Base-by-base conservation (phyloP, 345 rosid species). In the Aquilaria malaccensis region DNA sequence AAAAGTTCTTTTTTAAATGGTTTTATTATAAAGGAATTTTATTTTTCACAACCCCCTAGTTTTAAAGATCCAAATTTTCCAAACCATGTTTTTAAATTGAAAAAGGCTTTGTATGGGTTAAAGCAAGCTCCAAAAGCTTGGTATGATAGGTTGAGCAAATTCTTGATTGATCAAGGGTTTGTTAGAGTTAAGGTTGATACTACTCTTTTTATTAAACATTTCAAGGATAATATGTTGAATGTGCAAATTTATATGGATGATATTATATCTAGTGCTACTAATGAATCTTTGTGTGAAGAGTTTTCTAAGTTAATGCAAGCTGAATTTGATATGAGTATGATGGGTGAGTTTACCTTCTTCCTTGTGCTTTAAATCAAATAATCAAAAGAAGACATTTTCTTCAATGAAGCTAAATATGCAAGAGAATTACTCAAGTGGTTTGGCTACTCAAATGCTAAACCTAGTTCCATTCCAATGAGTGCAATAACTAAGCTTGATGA, bases 1-100 rank as follows among this genome's bases (percentile, higher is more conserved):
- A 60, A 60, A 12, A 60, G 1, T 61, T 7, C 56, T 65, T 22
- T 12, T 22, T 65, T 22, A 13, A 65, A 65, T 65, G 61, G 61
- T 13, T 29, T 43, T 31, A 13, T 69, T 7, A 14, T 37, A 11
- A 52, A 69, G 30, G 63, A 62, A 33, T 57, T 69, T 1, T 69
- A 22, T 22, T 22, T 22, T 2, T 56, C 55, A 4, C 72, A 68
- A 57, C 57, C 68, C 13, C 45, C 22, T 1, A 46, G 58, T 7
- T 62, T 62, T 49, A 45, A 12, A 30, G 30, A 55, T 22, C 15
- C 52, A 1, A 33, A 22, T 22, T 22, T 22, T 10, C 3, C 22
- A 22, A 22, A 22, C 22, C 22, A 22, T 22, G 22, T 22, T 22
- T 22, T 22, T 22, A 22, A 22, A 22, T 22, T 22, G 22, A 22